Evolutionary conservation across 2,329 filamentous ascomycete species (phyloP), one percentile per base, ranked within the genome.

Genomic region (Fusarium camptoceras): DNA sequence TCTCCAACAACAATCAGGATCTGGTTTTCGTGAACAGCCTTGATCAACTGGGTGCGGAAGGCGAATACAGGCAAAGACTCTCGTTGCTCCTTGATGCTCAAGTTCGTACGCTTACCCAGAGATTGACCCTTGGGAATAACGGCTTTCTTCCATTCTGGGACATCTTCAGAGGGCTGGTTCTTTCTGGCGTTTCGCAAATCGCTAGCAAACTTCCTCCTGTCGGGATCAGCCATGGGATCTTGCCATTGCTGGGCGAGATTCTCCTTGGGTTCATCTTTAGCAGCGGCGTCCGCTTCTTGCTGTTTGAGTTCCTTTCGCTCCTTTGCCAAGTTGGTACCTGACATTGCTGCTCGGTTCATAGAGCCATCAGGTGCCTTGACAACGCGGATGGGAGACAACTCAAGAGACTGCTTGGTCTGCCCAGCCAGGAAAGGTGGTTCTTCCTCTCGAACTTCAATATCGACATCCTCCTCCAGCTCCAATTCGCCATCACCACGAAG

Each of bases 351-450:
- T 76, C 96, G 88, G 78, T 99, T 99, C 80, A 99, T 90, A 6
- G 95, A 98, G n/a, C 96, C 96, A 80, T 99, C 96, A 0, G 96
- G 97, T 2, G 96, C 96, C 81, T 98, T 98, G 74, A 99, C 93
- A 24, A 99, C 94, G 70, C 97, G 88, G 66, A 99, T 99, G 0
- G 96, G 96, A 3, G 94, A 98, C 6, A 99, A 83, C 76, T 99
- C 96, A 11, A 99, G 85, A 12, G 94, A 97, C 77, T 97, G 94
- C 77, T 98, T 98, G 1, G 96, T 99, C 79, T 99, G 97, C 7
- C 96, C 96, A 18, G 93, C 92, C 68, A 99, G 81, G 84, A 99
- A 99, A 0, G 96, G 96, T 1, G 96, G 97, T 76, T 99, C 96
- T 75, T 99, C 96, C 67, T 99, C 96, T 72, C 91, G 89, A 30